Percentiles rank a stretch among this genome's conserved stretches.
Evolutionary conservation across 106 monocot genomes (phyloP).

Genomic region (Dendrobium nobile): DNA sequence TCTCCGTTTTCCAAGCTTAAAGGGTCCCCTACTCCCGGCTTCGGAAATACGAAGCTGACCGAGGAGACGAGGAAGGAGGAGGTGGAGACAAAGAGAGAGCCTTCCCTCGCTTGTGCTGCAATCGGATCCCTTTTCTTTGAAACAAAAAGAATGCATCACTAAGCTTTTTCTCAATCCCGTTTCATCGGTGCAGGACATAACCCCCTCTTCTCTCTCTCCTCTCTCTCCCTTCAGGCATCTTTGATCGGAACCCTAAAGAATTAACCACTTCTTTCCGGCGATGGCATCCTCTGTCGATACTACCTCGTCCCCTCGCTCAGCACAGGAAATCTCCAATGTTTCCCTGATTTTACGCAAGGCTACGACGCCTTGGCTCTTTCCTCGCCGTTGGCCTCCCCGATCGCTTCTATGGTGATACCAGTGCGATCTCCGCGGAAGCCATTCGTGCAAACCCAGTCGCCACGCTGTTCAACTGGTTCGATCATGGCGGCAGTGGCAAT

Average conservation of each 20-base stretch:
- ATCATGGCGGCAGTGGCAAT: conserved; percentile 7
- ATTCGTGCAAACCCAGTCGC: background rate
- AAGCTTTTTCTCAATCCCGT: background rate
- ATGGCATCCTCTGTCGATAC: conserved; percentile 3
- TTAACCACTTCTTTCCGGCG: background rate
- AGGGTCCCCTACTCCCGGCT: background rate
- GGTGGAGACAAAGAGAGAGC: background rate
- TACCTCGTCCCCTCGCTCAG: background rate
- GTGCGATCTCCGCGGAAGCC: conserved; percentile 4
- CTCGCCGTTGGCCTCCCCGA: background rate
- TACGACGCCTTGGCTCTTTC: background rate
- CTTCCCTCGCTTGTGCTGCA: background rate
- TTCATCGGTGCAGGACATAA: background rate
- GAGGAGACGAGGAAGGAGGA: background rate
- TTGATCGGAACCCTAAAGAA: conserved; percentile 4
- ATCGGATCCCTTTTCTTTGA: background rate
- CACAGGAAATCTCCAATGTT: background rate
- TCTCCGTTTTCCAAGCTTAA: background rate
- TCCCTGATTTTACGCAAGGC: background rate
- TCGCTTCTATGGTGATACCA: conserved; percentile 1
- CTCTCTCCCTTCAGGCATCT: background rate
- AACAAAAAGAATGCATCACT: background rate
- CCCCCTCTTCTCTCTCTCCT: background rate
- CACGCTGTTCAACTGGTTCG: background rate
- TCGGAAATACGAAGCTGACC: conserved; percentile 2